Evolutionary conservation across 2,329 filamentous ascomycete genomes (phyloP).

Genomic region (Pyricularia grisea): DNA sequence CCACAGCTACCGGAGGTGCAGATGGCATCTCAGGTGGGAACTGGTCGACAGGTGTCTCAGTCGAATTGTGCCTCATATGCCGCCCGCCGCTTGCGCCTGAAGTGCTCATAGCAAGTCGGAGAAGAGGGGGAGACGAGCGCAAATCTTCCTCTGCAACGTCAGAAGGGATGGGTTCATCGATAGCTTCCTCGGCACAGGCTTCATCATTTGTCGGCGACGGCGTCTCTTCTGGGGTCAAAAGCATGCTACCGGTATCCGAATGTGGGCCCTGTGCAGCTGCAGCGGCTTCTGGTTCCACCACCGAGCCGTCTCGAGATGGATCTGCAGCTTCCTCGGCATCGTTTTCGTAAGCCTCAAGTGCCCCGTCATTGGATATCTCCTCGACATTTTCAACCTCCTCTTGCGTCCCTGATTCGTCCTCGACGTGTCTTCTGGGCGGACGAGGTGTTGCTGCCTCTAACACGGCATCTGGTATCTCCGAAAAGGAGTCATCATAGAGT

Average conservation of each 20-base stretch:
- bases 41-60: background rate
- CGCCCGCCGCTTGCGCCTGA: background rate
- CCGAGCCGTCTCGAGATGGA: constrained; percentile 6
- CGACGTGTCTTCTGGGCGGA: constrained; percentile 12
- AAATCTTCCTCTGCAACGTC: background rate
- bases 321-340: constrained; percentile 19
- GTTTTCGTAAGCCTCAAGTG: constrained; percentile 1
- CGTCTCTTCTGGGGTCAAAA: constrained; percentile 45
- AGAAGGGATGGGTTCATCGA: background rate
- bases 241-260: constrained; percentile 28
- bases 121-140: constrained; percentile 5
- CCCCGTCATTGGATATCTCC: background rate
- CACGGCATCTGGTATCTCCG: constrained; percentile 42
- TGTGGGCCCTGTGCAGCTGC: constrained; percentile 22
- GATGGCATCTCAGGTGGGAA: background rate
- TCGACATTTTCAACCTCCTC: background rate
- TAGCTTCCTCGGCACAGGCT: constrained; percentile 4
- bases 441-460: constrained; percentile 38
- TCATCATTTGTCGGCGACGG: constrained; percentile 22
- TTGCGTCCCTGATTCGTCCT: constrained; percentile 8
- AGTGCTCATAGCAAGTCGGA: background rate
- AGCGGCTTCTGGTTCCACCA: constrained; percentile 5
- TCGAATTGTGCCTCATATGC: background rate
- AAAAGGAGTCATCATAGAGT: constrained; percentile 46
- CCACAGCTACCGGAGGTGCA: background rate